Evolutionary conservation across 2,329 filamentous ascomycete genomes (phyloP), one percentile per base, ranked within the genome.

Genomic region (Colletotrichum melonis): DNA sequence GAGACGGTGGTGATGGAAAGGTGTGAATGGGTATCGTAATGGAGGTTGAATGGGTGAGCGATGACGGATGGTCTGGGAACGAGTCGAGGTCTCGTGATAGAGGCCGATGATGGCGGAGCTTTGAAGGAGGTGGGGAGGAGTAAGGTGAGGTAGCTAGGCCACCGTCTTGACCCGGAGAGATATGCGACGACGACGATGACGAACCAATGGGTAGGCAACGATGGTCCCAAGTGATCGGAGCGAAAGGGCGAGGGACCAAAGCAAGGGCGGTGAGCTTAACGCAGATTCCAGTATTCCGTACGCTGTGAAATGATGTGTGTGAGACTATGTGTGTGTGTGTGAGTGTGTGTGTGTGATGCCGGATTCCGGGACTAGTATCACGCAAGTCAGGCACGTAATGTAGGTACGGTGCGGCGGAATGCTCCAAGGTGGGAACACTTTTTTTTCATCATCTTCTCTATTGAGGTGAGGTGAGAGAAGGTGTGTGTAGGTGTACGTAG

Each of bases 341-440:
- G 49, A n/a, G n/a, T n/a, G 42, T 9, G 16, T 14, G 49, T 9
- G 63, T 14, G 52, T 38, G 62, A 56, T 56, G 63, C 30, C 60
- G 52, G 63, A 32, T 56, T 22, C 52, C 52, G 30, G 16, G 32
- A 28, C 30, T 65, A 42, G 63, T 56, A 42, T 55, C 52, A 65
- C 22, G 52, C 49, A 65, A 65, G 52, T n/a, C 52, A 65, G 63
- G 63, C 52, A 56, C 63, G 52, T 35, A 35, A 52, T 63, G 60
- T 63, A 54, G 60, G 60, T 32, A 54, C 42, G 60, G 60, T 22
- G 26, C 24, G 11, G 60, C 26, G 22, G 38, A 35, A 19, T 9
- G 42, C 22, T 26, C 28, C 19, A 22, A 9, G 60, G 46, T 52
- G 19, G 42, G 19, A 46, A 42, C 35, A 42, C 35, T 42, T 42